These are phyloP conservation scores for Oryza longistaminata DNA, from an alignment of 176 grass and related monocot species.

Conservation along the genomic window DNA sequence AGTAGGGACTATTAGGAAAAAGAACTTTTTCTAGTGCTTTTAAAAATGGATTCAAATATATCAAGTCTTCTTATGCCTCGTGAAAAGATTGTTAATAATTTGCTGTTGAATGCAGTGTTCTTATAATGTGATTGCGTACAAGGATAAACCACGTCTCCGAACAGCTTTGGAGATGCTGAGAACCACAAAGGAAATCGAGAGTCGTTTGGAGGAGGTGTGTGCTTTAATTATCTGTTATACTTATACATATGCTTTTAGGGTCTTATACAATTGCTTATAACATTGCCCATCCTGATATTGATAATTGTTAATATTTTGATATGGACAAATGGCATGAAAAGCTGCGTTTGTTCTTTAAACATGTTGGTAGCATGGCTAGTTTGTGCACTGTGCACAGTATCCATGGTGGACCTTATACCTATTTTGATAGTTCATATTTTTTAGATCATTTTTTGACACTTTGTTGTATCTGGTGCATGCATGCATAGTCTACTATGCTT, in stretches of 20 bases:
- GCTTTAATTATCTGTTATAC: slow-evolving; percentile 22
- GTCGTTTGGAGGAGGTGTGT: slow-evolving; percentile 65
- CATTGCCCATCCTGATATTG: not conserved
- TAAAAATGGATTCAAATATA: slow-evolving; percentile 9
- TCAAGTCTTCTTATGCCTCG: not conserved
- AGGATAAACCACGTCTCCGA: slow-evolving; percentile 74
- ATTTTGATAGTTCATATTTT: not conserved
- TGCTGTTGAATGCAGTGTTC: slow-evolving; percentile 52
- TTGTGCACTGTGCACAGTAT: not conserved
- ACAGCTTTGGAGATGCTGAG: slow-evolving; percentile 78
- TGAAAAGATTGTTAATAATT: slow-evolving; percentile 24
- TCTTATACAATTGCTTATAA: not conserved
- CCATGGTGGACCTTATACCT: not conserved
- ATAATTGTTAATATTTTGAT: not conserved
- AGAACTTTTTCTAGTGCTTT: not conserved
- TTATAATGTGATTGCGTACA: slow-evolving; percentile 87
- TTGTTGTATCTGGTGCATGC: not conserved
- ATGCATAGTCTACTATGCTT: not conserved
- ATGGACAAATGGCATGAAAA: not conserved
- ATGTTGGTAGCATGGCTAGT: not conserved
- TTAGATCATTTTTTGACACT: not conserved
- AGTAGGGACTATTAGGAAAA: not conserved
- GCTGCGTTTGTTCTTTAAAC: not conserved
- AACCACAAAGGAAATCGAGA: slow-evolving; percentile 82
- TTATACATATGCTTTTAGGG: slow-evolving; percentile 5